These are phyloP conservation scores for Phytopythium ostracodes DNA, from an alignment of 352 stramenopile species.

Conservation along the genomic window DNA sequence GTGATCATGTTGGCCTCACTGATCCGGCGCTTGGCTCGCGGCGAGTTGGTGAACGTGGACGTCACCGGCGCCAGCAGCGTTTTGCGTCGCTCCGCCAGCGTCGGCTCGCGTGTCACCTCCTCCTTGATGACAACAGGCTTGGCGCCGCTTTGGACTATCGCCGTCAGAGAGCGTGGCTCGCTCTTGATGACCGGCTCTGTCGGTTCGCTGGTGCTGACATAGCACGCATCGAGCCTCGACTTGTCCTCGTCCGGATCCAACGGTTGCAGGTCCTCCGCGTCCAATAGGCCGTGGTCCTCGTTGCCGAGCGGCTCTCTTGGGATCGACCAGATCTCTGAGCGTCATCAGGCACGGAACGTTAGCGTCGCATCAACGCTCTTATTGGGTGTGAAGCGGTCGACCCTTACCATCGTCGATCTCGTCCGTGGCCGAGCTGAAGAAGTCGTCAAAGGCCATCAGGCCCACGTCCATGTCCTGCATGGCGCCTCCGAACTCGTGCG, in stretches of 20 bases:
- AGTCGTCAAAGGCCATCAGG: conserved; percentile 30
- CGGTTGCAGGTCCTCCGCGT: conserved; percentile 20
- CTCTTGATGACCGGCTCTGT: neutral
- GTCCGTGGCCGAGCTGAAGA: conserved; percentile 28
- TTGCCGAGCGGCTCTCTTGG: conserved; percentile 10
- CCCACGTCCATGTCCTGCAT: conserved; percentile 36
- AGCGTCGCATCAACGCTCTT: neutral
- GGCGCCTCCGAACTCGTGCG: conserved; percentile 1
- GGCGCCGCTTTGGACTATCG: neutral
- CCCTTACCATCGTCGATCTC: conserved; percentile 25
- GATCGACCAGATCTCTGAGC: conserved; percentile 7
- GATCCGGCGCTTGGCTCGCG: conserved; percentile 30
- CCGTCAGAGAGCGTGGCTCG: neutral
- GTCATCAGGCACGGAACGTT: neutral
- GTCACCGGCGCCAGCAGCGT: conserved; percentile 1
- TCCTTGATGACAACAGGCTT: neutral
- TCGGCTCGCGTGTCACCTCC: neutral
- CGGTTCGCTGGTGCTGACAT: neutral
- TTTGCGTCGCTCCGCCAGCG: conserved; percentile 1
- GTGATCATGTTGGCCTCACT: conserved; percentile 16
- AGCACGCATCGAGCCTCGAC: neutral
- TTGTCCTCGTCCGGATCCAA: conserved; percentile 20
- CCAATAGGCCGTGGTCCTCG: conserved; percentile 20
- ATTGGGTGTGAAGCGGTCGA: too few relatives aligned
- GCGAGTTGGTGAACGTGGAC: conserved; percentile 23